Conservation (phyloP, 345 rosid genomes). For the Clausena lansium region DNA sequence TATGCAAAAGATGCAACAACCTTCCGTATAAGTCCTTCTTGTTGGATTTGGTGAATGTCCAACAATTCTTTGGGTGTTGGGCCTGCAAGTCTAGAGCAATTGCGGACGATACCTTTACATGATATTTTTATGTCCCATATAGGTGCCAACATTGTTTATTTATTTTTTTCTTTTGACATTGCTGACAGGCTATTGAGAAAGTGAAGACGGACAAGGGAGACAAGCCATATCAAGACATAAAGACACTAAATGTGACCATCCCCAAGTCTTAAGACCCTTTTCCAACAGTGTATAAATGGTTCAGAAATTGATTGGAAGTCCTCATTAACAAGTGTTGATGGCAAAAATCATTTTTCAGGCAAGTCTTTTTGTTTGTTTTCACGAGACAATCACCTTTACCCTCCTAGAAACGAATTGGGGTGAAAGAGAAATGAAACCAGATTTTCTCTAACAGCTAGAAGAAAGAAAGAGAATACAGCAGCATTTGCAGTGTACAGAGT, state of each 20-base stretch:
- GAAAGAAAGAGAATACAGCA: background rate
- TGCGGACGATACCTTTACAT: background rate
- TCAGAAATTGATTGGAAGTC: background rate
- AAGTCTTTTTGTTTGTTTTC: conserved; percentile 2
- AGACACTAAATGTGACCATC: conserved; percentile 78
- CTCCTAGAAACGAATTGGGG: background rate
- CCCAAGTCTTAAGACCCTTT: conserved; percentile 58
- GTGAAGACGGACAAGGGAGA: conserved; percentile 91
- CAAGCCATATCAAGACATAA: conserved; percentile 85
- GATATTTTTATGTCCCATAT: too few species aligned
- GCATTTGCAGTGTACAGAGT: background rate
- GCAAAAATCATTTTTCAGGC: background rate
- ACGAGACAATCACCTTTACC: background rate
- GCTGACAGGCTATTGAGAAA: conserved; percentile 79
- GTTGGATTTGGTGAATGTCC: background rate
- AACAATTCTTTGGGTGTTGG: background rate
- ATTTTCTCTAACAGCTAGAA: background rate
- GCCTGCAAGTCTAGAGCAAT: background rate
- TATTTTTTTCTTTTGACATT: background rate
- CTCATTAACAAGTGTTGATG: background rate
- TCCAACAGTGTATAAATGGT: background rate
- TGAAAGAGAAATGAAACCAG: background rate
- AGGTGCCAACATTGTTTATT: background rate
- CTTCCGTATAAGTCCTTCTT: background rate
- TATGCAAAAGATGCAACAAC: background rate